These are phyloP conservation scores for Gliomastix tumulicola DNA, from an alignment of 2,329 filamentous ascomycete species.

Conservation along the genomic window DNA sequence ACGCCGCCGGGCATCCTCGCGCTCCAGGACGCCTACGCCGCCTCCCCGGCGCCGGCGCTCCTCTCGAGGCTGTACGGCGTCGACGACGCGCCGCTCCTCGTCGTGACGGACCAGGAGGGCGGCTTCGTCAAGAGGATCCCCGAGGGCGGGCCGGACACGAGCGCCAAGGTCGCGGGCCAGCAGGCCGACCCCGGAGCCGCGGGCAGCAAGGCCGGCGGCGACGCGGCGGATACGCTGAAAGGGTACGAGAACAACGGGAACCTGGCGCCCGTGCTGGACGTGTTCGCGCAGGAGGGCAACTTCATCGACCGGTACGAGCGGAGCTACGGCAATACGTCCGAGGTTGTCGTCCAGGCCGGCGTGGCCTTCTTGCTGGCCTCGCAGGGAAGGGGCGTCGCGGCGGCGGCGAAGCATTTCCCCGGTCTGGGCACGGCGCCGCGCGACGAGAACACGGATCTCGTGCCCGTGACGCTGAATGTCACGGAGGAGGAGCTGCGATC, in stretches of 20 bases:
- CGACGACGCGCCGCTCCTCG: conserved; percentile 5
- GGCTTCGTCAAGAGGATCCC: conserved; percentile 8
- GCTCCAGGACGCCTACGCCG: conserved; percentile 34
- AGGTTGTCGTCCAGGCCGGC: conserved; percentile 4
- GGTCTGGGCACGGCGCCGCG: conserved; percentile 9
- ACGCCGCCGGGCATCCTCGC: conserved; percentile 25
- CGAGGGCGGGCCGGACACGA: conserved; percentile 6
- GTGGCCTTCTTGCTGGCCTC: conserved; percentile 8
- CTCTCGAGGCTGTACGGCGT: conserved; percentile 3
- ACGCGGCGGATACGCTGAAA: conserved; percentile 6
- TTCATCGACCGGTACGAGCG: conserved; percentile 7
- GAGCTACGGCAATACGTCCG: conserved; percentile 7
- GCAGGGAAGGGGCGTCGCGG: conserved; percentile 7
- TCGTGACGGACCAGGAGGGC: conserved; percentile 9
- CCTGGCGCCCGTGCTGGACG: conserved; percentile 9
- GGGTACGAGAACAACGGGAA: conserved; percentile 7
- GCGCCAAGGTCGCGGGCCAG: conserved; percentile 9
- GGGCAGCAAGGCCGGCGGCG: conserved; percentile 3
- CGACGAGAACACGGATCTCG: conserved; percentile 8
- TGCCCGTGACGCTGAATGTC: conserved; percentile 7
- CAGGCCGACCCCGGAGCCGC: conserved; percentile 4
- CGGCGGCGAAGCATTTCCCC: conserved; percentile 11
- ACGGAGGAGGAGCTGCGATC: conserved; percentile 5
- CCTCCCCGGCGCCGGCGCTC: conserved; percentile 7
- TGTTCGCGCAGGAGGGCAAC: conserved; percentile 6